These are phyloP conservation scores for Penicillium sclerotigenum DNA, from an alignment of 2,329 filamentous ascomycete species.

Conservation along the genomic window DNA sequence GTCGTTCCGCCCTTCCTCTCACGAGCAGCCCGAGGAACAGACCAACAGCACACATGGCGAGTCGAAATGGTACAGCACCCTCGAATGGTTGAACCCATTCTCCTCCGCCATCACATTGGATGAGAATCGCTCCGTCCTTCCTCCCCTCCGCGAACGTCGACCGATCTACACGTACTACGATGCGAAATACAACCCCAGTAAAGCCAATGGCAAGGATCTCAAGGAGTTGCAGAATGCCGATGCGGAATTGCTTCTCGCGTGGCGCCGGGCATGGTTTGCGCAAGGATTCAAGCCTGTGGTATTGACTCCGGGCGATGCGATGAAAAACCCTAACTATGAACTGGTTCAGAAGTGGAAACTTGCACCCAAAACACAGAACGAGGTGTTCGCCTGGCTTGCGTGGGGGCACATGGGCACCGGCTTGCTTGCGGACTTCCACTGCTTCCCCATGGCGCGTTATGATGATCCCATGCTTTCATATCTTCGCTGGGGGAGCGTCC, in stretches of 20 bases:
- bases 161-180: slow-evolving; percentile 93
- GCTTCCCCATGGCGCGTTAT: slow-evolving; percentile 76
- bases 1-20: slow-evolving; percentile 67
- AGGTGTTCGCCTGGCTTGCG: slow-evolving; percentile 81
- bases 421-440: slow-evolving; percentile 71
- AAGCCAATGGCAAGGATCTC: slow-evolving; percentile 52
- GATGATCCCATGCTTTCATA: slow-evolving; percentile 70
- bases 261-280: slow-evolving; percentile 94
- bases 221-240: slow-evolving; percentile 67
- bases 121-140: slow-evolving; percentile 77
- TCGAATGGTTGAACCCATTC: slow-evolving; percentile 88
- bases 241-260: slow-evolving; percentile 74
- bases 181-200: slow-evolving; percentile 45
- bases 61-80: slow-evolving; percentile 81
- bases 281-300: slow-evolving; percentile 86
- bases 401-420: slow-evolving; percentile 91
- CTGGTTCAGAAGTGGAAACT: slow-evolving; percentile 61
- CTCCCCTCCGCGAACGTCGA: slow-evolving; percentile 66
- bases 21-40: slow-evolving; percentile 69
- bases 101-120: slow-evolving; percentile 76
- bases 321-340: slow-evolving; percentile 75
- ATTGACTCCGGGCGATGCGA: slow-evolving; percentile 73
- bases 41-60: slow-evolving; percentile 75
- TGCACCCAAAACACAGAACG: slow-evolving; percentile 60
- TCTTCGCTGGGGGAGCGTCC: slow-evolving; percentile 72